Base-by-base conservation (phyloP, 78 protist species). In the Chrysochromulina tobinii region DNA sequence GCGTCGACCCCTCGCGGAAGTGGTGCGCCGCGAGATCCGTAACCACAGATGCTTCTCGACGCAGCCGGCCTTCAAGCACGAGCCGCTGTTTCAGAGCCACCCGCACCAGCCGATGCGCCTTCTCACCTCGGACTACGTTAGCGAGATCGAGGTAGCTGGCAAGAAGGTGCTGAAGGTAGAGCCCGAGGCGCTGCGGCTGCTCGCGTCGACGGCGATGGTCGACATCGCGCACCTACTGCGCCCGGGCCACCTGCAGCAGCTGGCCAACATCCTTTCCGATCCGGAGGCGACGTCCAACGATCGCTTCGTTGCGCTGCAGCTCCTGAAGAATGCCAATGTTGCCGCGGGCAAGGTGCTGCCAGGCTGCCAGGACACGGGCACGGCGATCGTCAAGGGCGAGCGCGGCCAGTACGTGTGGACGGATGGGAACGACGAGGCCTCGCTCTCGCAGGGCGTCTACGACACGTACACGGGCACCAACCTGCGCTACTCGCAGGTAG, bases 401-500 rank as follows among this genome's bases (percentile, higher is more conserved):
- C 69, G 87, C 55, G 97, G 97, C 54, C 91, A 90, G 87, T 17
- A 95, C 69, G 97, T 96, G 50, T 81, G 85, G 92, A 94, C 97
- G 1, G 95, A 92, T 38, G 97, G 97, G 8, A 72, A 81, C 18
- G 98, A 97, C 64, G 98, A 94, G 64, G 96, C n/a, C 21, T 68
- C 72, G 38, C 25, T 97, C 75, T 94, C 97, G 1, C 25, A 20
- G 18, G 98, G 98, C 50, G 90, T 97, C 48, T 97, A 55, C 86
- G 72, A 94, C n/a, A 87, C 98, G 21, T 97, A 96, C 92, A 94
- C 96, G 17, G n/a, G 64, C 23, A 83, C 75, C 51, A 97, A 96
- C 92, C 93, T 97, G 57, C 94, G 98, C 81, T 96, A 96, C 93
- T 92, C 95, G 21, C 98, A 97, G 64, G 96, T 95, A 3, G 94